A percentile compares a stretch with the other conserved stretches of the same genome.
phyloP scores from a whole-genome alignment of 192 early-diverging fungal species.

The Backusella australiensis region DNA sequence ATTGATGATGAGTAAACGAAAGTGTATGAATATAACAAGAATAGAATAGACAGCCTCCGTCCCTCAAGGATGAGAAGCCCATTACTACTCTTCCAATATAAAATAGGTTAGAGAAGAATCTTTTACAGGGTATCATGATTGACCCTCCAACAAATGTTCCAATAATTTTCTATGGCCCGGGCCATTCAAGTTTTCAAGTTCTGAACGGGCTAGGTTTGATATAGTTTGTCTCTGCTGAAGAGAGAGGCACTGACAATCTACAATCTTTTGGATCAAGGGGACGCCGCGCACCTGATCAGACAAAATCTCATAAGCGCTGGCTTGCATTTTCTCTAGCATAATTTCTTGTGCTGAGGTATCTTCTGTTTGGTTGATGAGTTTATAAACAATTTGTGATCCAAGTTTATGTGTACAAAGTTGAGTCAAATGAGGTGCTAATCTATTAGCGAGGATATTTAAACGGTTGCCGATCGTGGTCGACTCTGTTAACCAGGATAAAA shows the following conservation, averaged over 20 bases:
- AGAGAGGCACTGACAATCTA: conserved; percentile 65
- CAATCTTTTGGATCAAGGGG: conserved; percentile 79
- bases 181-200: background rate
- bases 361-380: conserved; percentile 81
- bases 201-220: background rate
- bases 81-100: background rate
- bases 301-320: conserved; percentile 60
- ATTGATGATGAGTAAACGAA: background rate
- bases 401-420: conserved; percentile 85
- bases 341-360: conserved; percentile 83
- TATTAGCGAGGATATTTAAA: conserved; percentile 76
- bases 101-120: background rate
- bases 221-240: conserved; percentile 15
- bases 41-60: background rate
- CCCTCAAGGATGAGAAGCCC: background rate
- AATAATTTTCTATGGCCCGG: conserved; percentile 16
- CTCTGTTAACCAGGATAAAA: conserved; percentile 91
- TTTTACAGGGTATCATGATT: conserved; percentile 37
- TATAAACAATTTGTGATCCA: conserved; percentile 73
- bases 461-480: conserved; percentile 73
- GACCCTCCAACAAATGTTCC: background rate
- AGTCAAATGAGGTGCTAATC: conserved; percentile 72
- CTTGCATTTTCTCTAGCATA: conserved; percentile 55
- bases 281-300: conserved; percentile 82
- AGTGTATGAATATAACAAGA: background rate